Evolutionary conservation across 768 basidiomycete species (phyloP).

Genomic region (Panus rudis): DNA sequence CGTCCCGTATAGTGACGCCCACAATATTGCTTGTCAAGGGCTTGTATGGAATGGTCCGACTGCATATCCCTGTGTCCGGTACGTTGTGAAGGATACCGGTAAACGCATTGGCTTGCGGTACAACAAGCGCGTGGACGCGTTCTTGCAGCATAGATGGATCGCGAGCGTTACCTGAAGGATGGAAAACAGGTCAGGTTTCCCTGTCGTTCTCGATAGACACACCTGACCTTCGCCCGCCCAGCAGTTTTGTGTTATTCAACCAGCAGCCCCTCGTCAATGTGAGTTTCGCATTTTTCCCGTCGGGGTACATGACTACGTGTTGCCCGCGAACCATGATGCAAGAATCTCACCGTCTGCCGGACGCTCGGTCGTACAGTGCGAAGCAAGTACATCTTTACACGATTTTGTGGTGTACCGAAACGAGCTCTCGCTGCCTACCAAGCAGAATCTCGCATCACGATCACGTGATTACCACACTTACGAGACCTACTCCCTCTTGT

Average conservation of each 20-base stretch:
- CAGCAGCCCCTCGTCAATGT: no score
- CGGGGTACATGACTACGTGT: no score
- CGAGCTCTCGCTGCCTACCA: no score
- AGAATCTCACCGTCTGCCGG: no score
- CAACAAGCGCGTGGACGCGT: slow-evolving; percentile 92
- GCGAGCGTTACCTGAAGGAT: slow-evolving; percentile 94
- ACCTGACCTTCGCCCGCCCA: not conserved
- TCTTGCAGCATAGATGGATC: slow-evolving; percentile 96
- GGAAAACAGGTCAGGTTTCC: slow-evolving; percentile 74
- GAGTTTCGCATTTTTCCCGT: no score
- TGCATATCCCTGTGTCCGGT: slow-evolving; percentile 91
- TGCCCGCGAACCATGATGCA: no score
- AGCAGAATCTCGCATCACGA: no score
- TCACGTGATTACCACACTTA: no score
- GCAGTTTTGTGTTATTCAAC: slow-evolving; percentile 91
- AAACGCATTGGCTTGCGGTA: slow-evolving; percentile 96
- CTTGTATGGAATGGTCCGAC: slow-evolving; percentile 93
- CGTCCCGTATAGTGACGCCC: slow-evolving; percentile 65
- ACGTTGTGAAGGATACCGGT: slow-evolving; percentile 94
- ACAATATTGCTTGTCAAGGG: slow-evolving; percentile 90
- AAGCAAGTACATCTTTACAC: no score
- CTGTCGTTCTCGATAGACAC: not conserved
- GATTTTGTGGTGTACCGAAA: no score
- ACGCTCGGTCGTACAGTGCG: no score
- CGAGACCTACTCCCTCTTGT: no score